Evolutionary conservation across 2,329 filamentous ascomycete genomes (phyloP).

Genomic region (Lecanosticta acicola): DNA sequence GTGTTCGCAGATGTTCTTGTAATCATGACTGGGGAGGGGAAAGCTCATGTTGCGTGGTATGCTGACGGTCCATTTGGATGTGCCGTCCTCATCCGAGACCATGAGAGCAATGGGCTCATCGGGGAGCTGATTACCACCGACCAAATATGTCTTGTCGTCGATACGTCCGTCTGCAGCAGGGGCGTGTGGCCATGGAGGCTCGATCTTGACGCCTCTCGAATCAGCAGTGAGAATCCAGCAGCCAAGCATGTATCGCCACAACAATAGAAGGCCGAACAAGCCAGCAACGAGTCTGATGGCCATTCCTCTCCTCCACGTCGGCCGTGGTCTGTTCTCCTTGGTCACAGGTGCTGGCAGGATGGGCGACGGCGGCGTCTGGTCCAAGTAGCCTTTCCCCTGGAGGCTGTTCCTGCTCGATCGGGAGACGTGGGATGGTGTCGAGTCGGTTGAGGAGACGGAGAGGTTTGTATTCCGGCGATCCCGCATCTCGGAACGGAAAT

Average conservation of each 20-base stretch:
- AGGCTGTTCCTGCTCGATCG: slow-evolving; percentile 57
- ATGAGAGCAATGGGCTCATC: slow-evolving; percentile 68
- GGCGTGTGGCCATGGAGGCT: not conserved
- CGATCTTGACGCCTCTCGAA: not conserved
- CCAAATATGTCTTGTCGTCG: slow-evolving; percentile 55
- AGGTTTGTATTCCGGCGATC: slow-evolving; percentile 44
- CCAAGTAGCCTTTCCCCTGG: slow-evolving; percentile 48
- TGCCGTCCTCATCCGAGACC: slow-evolving; percentile 59
- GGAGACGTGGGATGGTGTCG: slow-evolving; percentile 67
- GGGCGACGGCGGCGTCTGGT: slow-evolving; percentile 21
- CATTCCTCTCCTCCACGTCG: slow-evolving; percentile 10
- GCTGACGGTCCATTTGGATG: slow-evolving; percentile 71
- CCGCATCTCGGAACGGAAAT: slow-evolving; percentile 37
- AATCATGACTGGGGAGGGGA: slow-evolving; percentile 61
- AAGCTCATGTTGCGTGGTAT: slow-evolving; percentile 65
- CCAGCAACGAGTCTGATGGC: slow-evolving; percentile 12
- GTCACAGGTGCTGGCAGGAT: slow-evolving; percentile 22
- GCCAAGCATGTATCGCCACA: slow-evolving; percentile 15
- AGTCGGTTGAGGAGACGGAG: slow-evolving; percentile 50
- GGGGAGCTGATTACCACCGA: slow-evolving; percentile 60
- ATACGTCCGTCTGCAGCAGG: not conserved
- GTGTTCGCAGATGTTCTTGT: slow-evolving; percentile 61
- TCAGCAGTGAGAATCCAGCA: slow-evolving; percentile 24
- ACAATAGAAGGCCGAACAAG: slow-evolving; percentile 13
- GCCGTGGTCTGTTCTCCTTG: slow-evolving; percentile 15